A percentile compares a stretch with the other conserved stretches of the same genome.
Conservation (phyloP, 108 stramenopile species). For the Craspedostauros australis region DNA sequence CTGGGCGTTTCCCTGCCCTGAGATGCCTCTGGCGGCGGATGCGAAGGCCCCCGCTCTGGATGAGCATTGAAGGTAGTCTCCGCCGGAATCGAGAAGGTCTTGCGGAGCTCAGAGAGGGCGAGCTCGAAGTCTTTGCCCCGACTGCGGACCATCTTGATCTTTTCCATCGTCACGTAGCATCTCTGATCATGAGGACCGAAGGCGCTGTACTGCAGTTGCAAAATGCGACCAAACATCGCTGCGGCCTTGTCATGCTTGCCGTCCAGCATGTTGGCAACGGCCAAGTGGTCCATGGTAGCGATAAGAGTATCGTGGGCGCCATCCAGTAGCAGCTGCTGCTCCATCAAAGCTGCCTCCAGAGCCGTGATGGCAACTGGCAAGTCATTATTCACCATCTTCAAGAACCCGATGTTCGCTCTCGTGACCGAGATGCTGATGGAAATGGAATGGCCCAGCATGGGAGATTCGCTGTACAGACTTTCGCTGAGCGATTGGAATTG, state of each 20-base stretch:
- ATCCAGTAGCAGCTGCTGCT: constrained; percentile 35
- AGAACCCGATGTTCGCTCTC: constrained; percentile 39
- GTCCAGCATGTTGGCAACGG: constrained; percentile 28
- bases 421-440: constrained; percentile 37
- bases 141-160: constrained; percentile 29
- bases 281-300: constrained; percentile 51
- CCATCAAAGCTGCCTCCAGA: constrained; percentile 33
- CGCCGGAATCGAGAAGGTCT: constrained; percentile 15
- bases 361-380: constrained; percentile 15
- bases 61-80: constrained; percentile 1
- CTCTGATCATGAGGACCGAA: constrained; percentile 25
- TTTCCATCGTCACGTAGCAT: constrained; percentile 21
- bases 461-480: constrained; percentile 31
- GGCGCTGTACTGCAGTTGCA: constrained; percentile 24
- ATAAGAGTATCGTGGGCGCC: constrained; percentile 33
- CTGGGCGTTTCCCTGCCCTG: no score
- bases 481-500: constrained; percentile 22
- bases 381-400: constrained; percentile 30
- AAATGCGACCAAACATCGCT: constrained; percentile 34
- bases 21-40: no score
- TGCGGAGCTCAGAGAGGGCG: constrained; percentile 20
- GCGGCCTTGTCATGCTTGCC: constrained; percentile 32
- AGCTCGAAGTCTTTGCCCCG: constrained; percentile 18
- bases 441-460: constrained; percentile 17
- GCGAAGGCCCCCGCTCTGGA: no score